Evolutionary conservation across 2,329 filamentous ascomycete species (phyloP), one percentile per base, ranked within the genome.

Genomic region (Phialemoniopsis sp.): DNA sequence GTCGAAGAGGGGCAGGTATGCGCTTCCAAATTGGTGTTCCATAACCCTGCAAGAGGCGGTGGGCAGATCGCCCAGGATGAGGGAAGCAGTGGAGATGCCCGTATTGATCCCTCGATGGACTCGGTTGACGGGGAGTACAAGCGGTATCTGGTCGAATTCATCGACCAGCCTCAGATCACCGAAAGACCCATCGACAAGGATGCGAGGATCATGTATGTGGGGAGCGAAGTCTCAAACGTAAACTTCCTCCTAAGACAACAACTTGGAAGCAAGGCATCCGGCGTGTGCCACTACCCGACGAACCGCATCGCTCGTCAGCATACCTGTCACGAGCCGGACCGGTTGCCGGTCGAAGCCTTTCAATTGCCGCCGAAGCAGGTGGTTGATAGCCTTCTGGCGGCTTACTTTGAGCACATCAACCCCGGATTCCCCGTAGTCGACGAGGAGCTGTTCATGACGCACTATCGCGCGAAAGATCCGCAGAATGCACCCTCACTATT

Each of bases 211-310:
- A 73, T 71, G 40, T 78, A 73, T 47, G 72, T 78, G 33, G 73
- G 73, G 7, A 70, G 72, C 40, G 72, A 76, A 45, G 65, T 73
- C 42, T 78, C 73, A 28, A 78, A 77, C 42, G 63, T 77, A 47
- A 73, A 73, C 39, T 75, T 76, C 46, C 56, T 77, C 32, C 66
- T 77, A 19, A 68, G 70, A 12, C 72, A 76, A 44, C 67, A 70
- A 42, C 55, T 58, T 10, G 43, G 51, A 12, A 32, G 14, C 32
- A 55, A 18, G 44, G 50, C 38, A 9, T 21, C 42, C 3, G 39
- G 41, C 2, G 52, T 58, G 5, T 50, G 59, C 19, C 64, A 67
- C 45, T 64, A 54, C 53, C 66, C 51, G 46, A 70, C 48, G 56
- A 64, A 54, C 36, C 59, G 62, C 37, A 68, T 65, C 38, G 63